phyloP scores from a whole-genome alignment of 1,139 yeast species.

The Chernovozyma aurita region DNA sequence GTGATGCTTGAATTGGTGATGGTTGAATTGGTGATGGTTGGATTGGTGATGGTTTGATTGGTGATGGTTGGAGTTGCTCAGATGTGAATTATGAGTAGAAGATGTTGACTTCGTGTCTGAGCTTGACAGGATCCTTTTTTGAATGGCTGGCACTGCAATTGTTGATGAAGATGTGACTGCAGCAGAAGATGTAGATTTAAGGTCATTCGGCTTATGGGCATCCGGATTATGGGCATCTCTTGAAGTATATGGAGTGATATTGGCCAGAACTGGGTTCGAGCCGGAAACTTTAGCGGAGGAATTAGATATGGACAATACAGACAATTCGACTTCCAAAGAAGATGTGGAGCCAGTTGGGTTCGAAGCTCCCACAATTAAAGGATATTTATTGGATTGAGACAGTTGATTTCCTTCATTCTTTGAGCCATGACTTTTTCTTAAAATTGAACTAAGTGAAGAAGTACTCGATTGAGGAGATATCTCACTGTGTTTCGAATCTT shows the following conservation, averaged over 20 bases:
- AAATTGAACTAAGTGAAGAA: conserved; percentile 13
- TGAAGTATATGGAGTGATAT: not conserved
- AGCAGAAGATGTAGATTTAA: not conserved
- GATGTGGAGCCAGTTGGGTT: not conserved
- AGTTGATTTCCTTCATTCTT: not conserved
- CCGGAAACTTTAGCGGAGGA: not conserved
- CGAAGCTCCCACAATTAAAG: not conserved
- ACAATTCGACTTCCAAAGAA: not conserved
- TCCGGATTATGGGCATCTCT: not conserved
- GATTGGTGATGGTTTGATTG: not conserved
- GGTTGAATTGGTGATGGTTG: not conserved
- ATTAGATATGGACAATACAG: not conserved
- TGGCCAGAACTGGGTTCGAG: not conserved
- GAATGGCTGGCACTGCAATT: not conserved
- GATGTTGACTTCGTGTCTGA: not conserved
- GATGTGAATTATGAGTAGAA: not conserved
- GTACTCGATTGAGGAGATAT: conserved; percentile 11
- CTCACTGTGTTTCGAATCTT: conserved; percentile 10
- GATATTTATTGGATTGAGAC: not conserved
- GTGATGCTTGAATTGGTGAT: too few species aligned
- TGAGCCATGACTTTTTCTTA: conserved; percentile 6
- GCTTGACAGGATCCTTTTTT: not conserved
- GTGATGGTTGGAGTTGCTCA: not conserved
- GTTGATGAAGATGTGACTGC: not conserved
- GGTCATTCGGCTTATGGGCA: not conserved